A percentile compares a stretch with the other conserved stretches of the same genome.
Evolutionary conservation across 139 green algal genomes (phyloP).

Genomic region (Picochlorum sp.): DNA sequence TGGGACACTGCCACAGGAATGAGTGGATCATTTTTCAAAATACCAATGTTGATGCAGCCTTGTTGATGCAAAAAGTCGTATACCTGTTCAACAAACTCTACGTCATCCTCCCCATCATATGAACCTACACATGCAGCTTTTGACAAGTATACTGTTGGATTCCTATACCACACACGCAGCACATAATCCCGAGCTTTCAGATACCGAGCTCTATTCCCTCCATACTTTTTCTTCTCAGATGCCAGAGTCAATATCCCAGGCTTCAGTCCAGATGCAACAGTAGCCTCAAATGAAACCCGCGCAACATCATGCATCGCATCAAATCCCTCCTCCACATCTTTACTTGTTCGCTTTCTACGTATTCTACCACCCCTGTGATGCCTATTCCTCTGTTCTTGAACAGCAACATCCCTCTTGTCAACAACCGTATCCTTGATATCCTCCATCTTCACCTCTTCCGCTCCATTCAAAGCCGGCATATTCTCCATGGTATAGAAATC

Average conservation of each 20-base stretch:
- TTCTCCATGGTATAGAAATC: too few relatives aligned
- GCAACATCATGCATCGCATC: conserved; percentile 9
- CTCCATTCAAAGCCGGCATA: too few relatives aligned
- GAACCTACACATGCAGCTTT: conserved; percentile 28
- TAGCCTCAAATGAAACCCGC: conserved; percentile 17
- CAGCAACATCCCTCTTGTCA: too few relatives aligned
- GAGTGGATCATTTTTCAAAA: conserved; percentile 28
- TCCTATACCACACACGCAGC: conserved; percentile 37
- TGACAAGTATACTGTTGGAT: conserved; percentile 31
- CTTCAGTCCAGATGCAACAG: conserved; percentile 39
- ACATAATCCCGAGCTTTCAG: conserved; percentile 41
- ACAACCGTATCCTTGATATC: too few relatives aligned
- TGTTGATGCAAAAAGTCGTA: conserved; percentile 52
- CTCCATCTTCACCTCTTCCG: too few relatives aligned
- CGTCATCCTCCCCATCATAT: background rate
- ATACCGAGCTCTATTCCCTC: conserved; percentile 21
- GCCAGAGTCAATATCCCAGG: conserved; percentile 36
- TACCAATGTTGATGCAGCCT: conserved; percentile 64
- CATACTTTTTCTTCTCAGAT: conserved; percentile 37
- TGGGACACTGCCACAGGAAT: conserved; percentile 5
- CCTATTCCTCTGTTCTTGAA: too few relatives aligned
- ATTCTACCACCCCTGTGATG: background rate
- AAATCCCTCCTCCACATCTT: background rate
- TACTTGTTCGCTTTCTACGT: background rate
- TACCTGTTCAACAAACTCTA: conserved; percentile 17